A percentile compares a stretch with the other conserved stretches of the same genome.
These are phyloP conservation scores for Sclerotinia glacialis DNA, from an alignment of 2,329 filamentous ascomycete species.

Conservation along the genomic window DNA sequence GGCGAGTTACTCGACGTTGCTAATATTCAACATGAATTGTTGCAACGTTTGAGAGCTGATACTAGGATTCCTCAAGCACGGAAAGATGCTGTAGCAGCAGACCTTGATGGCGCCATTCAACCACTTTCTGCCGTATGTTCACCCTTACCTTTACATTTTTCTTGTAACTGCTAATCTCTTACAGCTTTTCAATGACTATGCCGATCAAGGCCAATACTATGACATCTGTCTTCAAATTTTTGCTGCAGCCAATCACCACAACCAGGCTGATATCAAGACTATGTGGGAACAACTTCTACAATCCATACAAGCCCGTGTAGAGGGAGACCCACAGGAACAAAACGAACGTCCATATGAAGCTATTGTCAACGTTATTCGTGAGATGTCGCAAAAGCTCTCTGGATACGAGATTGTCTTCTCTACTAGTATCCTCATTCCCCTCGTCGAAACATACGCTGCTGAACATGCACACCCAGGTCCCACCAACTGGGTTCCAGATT, in stretches of 20 bases:
- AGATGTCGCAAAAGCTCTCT: constrained; percentile 62
- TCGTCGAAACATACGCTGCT: constrained; percentile 61
- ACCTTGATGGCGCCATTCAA: constrained; percentile 75
- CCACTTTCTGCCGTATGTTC: constrained; percentile 69
- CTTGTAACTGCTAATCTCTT: constrained; percentile 22
- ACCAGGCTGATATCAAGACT: constrained; percentile 74
- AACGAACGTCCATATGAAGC: constrained; percentile 64
- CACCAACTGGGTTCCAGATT: constrained; percentile 49
- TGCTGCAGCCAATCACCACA: constrained; percentile 86
- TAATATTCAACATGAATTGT: constrained; percentile 88
- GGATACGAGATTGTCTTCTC: constrained; percentile 67
- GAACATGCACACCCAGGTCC: constrained; percentile 55
- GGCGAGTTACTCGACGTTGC: constrained; percentile 86
- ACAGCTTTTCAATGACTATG: constrained; percentile 88
- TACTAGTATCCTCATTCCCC: constrained; percentile 57
- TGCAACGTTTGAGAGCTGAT: constrained; percentile 75
- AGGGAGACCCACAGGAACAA: constrained; percentile 41
- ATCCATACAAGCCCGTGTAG: constrained; percentile 56
- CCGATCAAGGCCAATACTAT: constrained; percentile 87
- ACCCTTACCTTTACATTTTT: neutral
- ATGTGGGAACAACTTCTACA: constrained; percentile 85
- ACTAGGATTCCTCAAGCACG: constrained; percentile 62
- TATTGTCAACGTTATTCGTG: constrained; percentile 61
- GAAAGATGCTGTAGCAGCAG: constrained; percentile 60
- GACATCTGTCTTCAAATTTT: constrained; percentile 93